Base-by-base conservation (phyloP, 2,329 filamentous ascomycete genomes). In the Aspergillus fumigatiaffinis region DNA sequence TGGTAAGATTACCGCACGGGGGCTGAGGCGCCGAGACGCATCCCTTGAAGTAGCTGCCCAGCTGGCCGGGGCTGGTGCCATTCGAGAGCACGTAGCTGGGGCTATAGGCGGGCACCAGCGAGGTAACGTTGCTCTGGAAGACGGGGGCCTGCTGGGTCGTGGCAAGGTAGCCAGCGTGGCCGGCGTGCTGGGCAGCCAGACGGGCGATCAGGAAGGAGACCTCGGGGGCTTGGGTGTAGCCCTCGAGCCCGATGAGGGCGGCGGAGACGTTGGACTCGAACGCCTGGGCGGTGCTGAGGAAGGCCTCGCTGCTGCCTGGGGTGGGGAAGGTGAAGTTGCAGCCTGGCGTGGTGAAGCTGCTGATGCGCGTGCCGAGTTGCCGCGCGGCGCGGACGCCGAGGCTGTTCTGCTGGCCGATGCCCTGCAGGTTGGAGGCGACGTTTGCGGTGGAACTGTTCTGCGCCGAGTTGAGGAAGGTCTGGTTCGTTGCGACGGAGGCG, bases 191-290 rank as follows among this genome's bases (percentile, higher is more conserved):
- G 38, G 67, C 65, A 12, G 67, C 68, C 48, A 71, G 56, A 35
- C 69, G 65, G 12, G 69, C 62, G 42, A 70, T 38, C 10, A 71
- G 59, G 63, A 71, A 71, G 4, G 69, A 58, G 20, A 70, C 66
- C 60, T 71, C 66, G 17, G 68, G 69, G 1, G 68, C 60, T 38
- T 68, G 58, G 28, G 68, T 68, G 54, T 65, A 71, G 12, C 63
- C 68, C 8, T 68, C 60, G 4, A 66, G 63, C 14, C 66, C 68
- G 50, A 71, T 65, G 48, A 67, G 63, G 28, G 66, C 69, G 23
- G 66, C 66, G 21, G 58, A 50, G 32, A 64, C 59, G 21, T 54
- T 63, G 9, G 53, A 44, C 53, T 71, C 68, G 14, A 70, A 54
- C 21, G 58, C 42, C 44, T 63, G 59, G 20, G 68, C 67, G 20